A percentile compares a stretch with the other conserved stretches of the same genome.
Conservation (phyloP, 176 grass and related monocot species). For the Bromus sterilis region DNA sequence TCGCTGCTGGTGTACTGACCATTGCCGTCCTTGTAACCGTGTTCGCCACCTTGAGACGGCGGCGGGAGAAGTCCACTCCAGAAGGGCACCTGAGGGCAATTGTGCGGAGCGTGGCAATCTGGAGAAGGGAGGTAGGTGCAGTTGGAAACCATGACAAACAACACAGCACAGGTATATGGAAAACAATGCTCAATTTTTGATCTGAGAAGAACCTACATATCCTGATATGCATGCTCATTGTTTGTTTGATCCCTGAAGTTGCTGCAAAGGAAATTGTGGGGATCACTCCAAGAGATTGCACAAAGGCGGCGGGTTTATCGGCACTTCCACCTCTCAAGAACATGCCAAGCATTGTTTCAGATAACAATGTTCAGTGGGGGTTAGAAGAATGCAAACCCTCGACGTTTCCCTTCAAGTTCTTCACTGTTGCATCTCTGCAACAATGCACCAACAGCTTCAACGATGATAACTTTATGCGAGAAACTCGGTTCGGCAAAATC, state of each 20-base stretch:
- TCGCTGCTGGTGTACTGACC: slow-evolving; percentile 19
- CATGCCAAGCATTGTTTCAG: background rate
- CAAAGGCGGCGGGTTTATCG: background rate
- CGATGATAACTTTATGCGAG: slow-evolving; percentile 14
- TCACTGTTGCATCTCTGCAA: slow-evolving; percentile 39
- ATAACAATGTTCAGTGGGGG: background rate
- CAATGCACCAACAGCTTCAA: slow-evolving; percentile 52
- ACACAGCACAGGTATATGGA: background rate
- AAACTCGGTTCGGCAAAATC: slow-evolving; percentile 28
- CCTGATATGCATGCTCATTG: background rate
- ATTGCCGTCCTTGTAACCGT: background rate
- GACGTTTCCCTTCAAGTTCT: slow-evolving; percentile 9
- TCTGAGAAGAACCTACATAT: background rate
- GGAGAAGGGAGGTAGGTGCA: background rate
- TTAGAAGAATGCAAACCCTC: background rate
- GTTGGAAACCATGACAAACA: background rate
- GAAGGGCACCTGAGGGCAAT: background rate
- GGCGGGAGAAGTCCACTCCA: background rate
- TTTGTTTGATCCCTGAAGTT: background rate
- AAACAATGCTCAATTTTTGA: background rate
- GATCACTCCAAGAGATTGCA: background rate
- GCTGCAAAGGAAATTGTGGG: background rate
- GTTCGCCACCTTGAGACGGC: slow-evolving; percentile 19
- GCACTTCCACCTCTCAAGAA: slow-evolving; percentile 2
- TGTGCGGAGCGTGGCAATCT: background rate